A percentile compares a stretch with the other conserved stretches of the same genome.
Evolutionary conservation across 495 filamentous ascomycete species (phyloP).

Genomic region (Neurospora africana): DNA sequence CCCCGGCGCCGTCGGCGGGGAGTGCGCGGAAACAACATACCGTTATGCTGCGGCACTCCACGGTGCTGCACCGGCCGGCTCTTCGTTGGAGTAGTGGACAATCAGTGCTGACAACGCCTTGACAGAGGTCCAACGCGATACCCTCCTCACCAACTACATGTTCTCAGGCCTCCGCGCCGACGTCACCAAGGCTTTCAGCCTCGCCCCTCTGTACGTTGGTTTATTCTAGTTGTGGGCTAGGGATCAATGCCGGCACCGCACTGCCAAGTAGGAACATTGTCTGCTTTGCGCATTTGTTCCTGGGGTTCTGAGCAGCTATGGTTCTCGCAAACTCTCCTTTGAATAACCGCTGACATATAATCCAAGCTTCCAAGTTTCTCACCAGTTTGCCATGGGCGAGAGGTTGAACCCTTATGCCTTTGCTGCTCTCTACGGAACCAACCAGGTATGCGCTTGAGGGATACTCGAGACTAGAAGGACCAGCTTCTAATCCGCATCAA

Average conservation of each 20-base stretch:
- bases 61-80: background rate
- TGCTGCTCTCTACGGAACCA: conserved; percentile 82
- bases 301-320: background rate
- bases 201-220: conserved; percentile 54
- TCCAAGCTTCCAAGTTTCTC: conserved; percentile 76
- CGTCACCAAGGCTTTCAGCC: conserved; percentile 86
- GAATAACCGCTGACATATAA: conserved; percentile 1
- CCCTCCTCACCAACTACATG: conserved; percentile 87
- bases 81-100: background rate
- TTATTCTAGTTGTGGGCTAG: background rate
- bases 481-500: conserved; percentile 1
- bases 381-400: conserved; percentile 91
- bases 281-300: background rate
- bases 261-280: background rate
- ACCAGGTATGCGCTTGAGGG: conserved; percentile 52
- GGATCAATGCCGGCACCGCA: background rate
- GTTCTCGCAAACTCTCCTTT: background rate
- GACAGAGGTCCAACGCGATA: conserved; percentile 82
- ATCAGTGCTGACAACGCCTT: conserved; percentile 5
- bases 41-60: background rate
- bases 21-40: background rate
- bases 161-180: conserved; percentile 93
- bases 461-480: background rate
- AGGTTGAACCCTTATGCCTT: conserved; percentile 87
- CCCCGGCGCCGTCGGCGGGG: background rate